Evolutionary conservation across 257 asterid genomes (phyloP).

Genomic region (Gentiana straminea): DNA sequence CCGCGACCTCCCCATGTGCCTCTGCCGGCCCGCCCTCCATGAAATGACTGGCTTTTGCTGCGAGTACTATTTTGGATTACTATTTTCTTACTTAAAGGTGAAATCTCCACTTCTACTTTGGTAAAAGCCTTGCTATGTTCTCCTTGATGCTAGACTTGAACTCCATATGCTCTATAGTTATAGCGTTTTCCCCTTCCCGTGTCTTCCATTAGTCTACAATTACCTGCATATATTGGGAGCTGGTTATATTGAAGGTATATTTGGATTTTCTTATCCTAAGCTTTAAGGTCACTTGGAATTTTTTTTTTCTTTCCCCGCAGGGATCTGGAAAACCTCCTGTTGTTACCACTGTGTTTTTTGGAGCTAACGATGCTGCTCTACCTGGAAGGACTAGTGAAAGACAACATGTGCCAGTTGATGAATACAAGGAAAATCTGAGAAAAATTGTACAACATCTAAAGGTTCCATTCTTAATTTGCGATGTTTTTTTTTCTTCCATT

Average conservation of each 20-base stretch:
- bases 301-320: constrained; percentile 18
- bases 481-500: too few species aligned
- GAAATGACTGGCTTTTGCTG: too few species aligned
- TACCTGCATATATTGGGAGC: background rate
- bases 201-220: too few species aligned
- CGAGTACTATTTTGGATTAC: too few species aligned
- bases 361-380: constrained; percentile 92
- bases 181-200: too few species aligned
- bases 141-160: too few species aligned
- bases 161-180: too few species aligned
- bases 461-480: constrained; percentile 26
- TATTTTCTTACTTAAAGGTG: too few species aligned
- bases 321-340: constrained; percentile 45
- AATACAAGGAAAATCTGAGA: constrained; percentile 70
- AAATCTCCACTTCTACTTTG: too few species aligned
- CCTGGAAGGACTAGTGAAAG: constrained; percentile 57
- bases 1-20: too few species aligned
- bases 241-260: background rate
- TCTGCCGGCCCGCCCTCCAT: too few species aligned
- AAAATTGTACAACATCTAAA: constrained; percentile 60
- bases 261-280: background rate
- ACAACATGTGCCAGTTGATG: constrained; percentile 82
- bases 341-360: constrained; percentile 72
- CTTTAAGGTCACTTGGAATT: background rate
- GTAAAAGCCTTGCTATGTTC: too few species aligned